These are phyloP conservation scores for Gypsophila paniculata DNA, from an alignment of 179 eudicot species.

Conservation along the genomic window DNA sequence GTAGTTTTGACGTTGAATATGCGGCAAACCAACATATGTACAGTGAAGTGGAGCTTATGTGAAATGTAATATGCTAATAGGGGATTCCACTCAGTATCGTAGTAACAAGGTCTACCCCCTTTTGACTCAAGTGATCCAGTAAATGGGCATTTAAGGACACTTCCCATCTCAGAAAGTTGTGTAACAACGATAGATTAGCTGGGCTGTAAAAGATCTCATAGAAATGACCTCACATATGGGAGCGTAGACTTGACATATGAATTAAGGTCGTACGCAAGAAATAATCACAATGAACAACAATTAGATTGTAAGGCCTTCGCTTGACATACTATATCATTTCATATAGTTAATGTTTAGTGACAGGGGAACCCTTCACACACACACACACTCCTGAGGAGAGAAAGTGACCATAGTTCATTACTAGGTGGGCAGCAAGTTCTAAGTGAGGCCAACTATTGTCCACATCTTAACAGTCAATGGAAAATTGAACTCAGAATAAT, in stretches of 20 bases:
- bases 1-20: background rate
- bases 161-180: background rate
- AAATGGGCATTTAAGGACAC: no score
- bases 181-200: background rate
- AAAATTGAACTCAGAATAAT: slow-evolving; percentile 21
- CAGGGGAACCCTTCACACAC: background rate
- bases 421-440: background rate
- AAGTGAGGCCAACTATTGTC: slow-evolving; percentile 1
- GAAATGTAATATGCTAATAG: background rate
- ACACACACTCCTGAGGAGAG: background rate
- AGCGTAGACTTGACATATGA: background rate
- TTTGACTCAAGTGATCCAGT: background rate
- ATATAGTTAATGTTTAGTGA: background rate
- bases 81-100: background rate
- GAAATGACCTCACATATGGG: background rate
- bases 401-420: background rate
- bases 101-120: slow-evolving; percentile 1
- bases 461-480: background rate
- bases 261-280: background rate
- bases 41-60: background rate
- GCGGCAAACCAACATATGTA: background rate
- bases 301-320: background rate
- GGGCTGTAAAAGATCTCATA: background rate
- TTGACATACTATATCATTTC: background rate
- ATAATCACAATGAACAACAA: background rate